Conservation (phyloP, 2,329 filamentous ascomycete genomes). For the Aspergillus viridinutans region DNA sequence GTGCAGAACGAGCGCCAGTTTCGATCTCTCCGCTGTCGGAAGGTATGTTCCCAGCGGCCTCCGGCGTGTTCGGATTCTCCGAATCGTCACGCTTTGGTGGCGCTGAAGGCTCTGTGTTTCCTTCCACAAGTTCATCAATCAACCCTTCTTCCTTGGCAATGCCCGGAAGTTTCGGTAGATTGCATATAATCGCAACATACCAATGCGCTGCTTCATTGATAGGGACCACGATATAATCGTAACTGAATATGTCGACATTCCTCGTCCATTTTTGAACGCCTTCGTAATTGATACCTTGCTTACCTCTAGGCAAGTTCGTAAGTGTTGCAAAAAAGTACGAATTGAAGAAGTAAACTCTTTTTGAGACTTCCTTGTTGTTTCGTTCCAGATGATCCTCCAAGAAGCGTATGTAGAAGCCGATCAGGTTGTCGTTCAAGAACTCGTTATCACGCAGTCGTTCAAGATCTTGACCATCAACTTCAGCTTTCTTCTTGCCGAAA, state of each 20-base stretch:
- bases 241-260: conserved; percentile 75
- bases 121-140: conserved; percentile 2
- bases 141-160: conserved; percentile 5
- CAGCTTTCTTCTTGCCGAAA: conserved; percentile 44
- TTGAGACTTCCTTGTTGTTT: conserved; percentile 52
- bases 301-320: conserved; percentile 53
- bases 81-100: conserved; percentile 17
- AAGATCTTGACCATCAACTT: conserved; percentile 48
- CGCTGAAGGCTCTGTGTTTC: conserved; percentile 8
- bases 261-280: conserved; percentile 85
- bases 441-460: conserved; percentile 74
- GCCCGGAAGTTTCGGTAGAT: conserved; percentile 62
- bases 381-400: conserved; percentile 59
- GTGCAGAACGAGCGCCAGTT: not conserved
- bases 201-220: conserved; percentile 86
- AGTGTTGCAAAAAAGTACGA: conserved; percentile 86
- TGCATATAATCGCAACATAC: conserved; percentile 95
- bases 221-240: conserved; percentile 86
- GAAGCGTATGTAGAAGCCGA: conserved; percentile 80
- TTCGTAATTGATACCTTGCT: conserved; percentile 69
- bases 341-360: conserved; percentile 81
- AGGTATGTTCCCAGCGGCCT: conserved; percentile 1
- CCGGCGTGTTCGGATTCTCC: conserved; percentile 28
- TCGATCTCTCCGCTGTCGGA: not conserved
- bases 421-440: conserved; percentile 88